Conservation (phyloP, 2,329 filamentous ascomycete species). For the Cryphonectria japonica region DNA sequence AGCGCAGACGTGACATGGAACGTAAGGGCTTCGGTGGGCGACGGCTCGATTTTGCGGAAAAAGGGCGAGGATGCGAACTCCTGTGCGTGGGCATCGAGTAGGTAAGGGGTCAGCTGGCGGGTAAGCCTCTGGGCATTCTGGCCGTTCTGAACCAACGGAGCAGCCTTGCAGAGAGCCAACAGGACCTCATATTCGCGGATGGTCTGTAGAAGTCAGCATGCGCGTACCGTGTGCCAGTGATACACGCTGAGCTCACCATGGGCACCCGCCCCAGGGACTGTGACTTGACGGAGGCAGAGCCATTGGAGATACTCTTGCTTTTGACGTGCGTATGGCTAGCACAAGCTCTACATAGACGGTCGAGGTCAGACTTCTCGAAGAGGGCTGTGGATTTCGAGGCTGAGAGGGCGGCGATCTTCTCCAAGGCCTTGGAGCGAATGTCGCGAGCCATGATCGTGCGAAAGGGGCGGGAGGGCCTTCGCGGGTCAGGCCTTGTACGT, state of each 20-base stretch:
- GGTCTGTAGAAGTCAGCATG: constrained; percentile 56
- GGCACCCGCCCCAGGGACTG: constrained; percentile 57
- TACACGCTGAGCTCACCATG: constrained; percentile 54
- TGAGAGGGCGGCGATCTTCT: constrained; percentile 68
- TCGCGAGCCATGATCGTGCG: constrained; percentile 51
- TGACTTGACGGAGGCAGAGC: constrained; percentile 45
- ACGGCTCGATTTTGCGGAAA: constrained; percentile 81
- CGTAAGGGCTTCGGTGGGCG: constrained; percentile 83
- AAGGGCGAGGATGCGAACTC: constrained; percentile 78
- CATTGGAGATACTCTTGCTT: constrained; percentile 52
- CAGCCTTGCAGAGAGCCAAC: constrained; percentile 87
- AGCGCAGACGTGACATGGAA: constrained; percentile 79
- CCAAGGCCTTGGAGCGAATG: constrained; percentile 64
- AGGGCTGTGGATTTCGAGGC: constrained; percentile 56
- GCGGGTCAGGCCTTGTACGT: constrained; percentile 2
- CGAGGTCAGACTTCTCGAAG: constrained; percentile 66
- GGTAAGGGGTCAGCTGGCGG: constrained; percentile 79
- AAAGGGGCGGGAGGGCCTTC: not conserved
- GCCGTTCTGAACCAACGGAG: constrained; percentile 70
- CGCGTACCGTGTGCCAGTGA: not conserved
- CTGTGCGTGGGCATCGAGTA: constrained; percentile 83
- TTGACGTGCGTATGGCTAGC: constrained; percentile 47
- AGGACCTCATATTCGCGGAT: constrained; percentile 91
- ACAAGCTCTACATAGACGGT: constrained; percentile 63
- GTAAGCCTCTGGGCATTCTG: constrained; percentile 79